Percentiles rank a stretch among this genome's conserved stretches.
phyloP scores from a whole-genome alignment of 345 rosid genomes.

The Alliaria petiolata region DNA sequence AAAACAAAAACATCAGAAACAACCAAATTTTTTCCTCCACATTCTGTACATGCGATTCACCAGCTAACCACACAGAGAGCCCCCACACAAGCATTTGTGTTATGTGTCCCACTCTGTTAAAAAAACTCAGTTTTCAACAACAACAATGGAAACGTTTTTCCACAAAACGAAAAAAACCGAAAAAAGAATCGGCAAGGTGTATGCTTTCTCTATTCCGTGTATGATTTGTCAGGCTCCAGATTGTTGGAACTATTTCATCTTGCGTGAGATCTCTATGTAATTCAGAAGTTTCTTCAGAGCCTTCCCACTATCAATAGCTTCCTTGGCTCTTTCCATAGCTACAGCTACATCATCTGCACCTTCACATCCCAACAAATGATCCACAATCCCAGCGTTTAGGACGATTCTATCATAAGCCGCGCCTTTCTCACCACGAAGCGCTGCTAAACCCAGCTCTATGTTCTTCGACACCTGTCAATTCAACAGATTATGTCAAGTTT shows the following conservation, averaged over 20 bases:
- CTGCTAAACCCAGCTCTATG: constrained; percentile 82
- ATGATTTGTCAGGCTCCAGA: neutral
- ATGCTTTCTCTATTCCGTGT: constrained; percentile 15
- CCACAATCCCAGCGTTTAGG: constrained; percentile 85
- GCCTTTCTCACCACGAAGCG: constrained; percentile 75
- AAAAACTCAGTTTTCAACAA: constrained; percentile 5
- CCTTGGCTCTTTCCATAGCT: constrained; percentile 86
- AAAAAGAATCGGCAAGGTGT: constrained; percentile 2
- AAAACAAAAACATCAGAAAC: neutral
- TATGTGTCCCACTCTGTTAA: constrained; percentile 10
- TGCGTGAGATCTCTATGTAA: constrained; percentile 73
- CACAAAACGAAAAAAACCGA: neutral
- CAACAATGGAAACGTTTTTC: neutral
- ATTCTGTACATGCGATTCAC: constrained; percentile 5
- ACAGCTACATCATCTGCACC: constrained; percentile 64
- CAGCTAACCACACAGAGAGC: neutral
- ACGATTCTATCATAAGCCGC: constrained; percentile 89
- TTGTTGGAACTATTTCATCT: constrained; percentile 28
- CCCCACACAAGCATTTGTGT: constrained; percentile 18
- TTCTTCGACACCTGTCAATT: constrained; percentile 56
- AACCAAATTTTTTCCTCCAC: neutral
- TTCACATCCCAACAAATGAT: constrained; percentile 82
- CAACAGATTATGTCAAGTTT: neutral
- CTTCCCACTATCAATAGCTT: constrained; percentile 85
- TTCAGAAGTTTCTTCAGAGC: constrained; percentile 72